Evolutionary conservation across 441 rosid genomes (phyloP).

Genomic region (Raphanus hybrid): DNA sequence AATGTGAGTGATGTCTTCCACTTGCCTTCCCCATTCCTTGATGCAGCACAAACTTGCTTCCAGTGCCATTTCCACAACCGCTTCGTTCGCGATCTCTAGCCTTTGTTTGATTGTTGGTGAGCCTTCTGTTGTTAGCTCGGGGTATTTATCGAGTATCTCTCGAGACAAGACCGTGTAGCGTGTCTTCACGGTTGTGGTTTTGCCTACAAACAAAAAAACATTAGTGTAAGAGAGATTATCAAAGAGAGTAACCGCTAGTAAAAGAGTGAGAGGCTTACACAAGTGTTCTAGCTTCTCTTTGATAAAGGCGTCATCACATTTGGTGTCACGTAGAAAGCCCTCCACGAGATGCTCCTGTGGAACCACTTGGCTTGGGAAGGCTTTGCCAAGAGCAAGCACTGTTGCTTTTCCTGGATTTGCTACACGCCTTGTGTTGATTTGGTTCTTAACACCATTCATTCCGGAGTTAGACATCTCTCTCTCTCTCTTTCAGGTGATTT

Average conservation of each 20-base stretch:
- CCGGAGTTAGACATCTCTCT: background rate
- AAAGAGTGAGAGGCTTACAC: background rate
- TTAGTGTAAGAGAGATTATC: background rate
- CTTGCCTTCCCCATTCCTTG: background rate
- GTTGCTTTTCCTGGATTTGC: constrained; percentile 2
- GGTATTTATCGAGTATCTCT: background rate
- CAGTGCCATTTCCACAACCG: background rate
- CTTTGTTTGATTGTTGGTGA: constrained; percentile 7
- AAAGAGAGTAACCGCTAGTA: too few species aligned
- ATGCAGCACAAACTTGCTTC: background rate
- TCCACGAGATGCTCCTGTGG: background rate
- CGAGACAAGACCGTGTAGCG: background rate
- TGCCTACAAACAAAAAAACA: background rate
- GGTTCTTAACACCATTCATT: background rate
- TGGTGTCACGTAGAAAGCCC: background rate
- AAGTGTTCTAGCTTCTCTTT: constrained; percentile 7
- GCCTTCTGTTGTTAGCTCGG: constrained; percentile 1
- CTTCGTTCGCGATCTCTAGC: background rate
- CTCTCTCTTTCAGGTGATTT: background rate
- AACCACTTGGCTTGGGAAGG: constrained; percentile 11
- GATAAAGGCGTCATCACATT: background rate
- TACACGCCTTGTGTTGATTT: background rate
- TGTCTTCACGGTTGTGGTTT: constrained; percentile 2
- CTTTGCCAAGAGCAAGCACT: background rate
- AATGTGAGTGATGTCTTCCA: background rate